Percentiles rank a stretch among this genome's conserved stretches.
Evolutionary conservation across 2,329 filamentous ascomycete species (phyloP).

Genomic region (Catunica adiposa): DNA sequence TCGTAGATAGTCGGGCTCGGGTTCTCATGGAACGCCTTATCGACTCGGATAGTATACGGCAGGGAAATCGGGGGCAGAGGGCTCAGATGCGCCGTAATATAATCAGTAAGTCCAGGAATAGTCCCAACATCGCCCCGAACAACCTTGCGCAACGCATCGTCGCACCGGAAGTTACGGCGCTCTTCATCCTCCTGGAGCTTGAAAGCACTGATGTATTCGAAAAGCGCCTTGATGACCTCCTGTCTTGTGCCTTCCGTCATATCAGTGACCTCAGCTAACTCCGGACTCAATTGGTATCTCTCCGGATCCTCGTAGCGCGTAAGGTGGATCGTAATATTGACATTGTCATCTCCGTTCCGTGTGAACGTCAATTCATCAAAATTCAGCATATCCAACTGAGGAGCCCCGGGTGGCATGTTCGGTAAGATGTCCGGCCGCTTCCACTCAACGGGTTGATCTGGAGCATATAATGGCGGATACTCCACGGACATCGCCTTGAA

Average conservation of each 20-base stretch:
- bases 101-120: slow-evolving; percentile 72
- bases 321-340: slow-evolving; percentile 79
- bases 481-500: slow-evolving; percentile 67
- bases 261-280: slow-evolving; percentile 70
- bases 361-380: slow-evolving; percentile 90
- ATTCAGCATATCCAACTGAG: slow-evolving; percentile 49
- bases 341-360: slow-evolving; percentile 78
- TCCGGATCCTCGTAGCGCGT: slow-evolving; percentile 73
- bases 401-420: slow-evolving; percentile 30
- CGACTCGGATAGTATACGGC: slow-evolving; percentile 84
- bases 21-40: slow-evolving; percentile 61
- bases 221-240: slow-evolving; percentile 78
- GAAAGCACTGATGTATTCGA: slow-evolving; percentile 83
- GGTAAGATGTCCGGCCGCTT: slow-evolving; percentile 53
- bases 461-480: slow-evolving; percentile 45
- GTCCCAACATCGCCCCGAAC: slow-evolving; percentile 60
- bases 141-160: slow-evolving; percentile 64
- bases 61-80: slow-evolving; percentile 70
- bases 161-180: slow-evolving; percentile 80
- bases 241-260: slow-evolving; percentile 73
- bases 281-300: slow-evolving; percentile 61
- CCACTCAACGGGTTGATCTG: slow-evolving; percentile 60
- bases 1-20: slow-evolving; percentile 78
- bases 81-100: slow-evolving; percentile 60
- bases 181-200: slow-evolving; percentile 88